phyloP scores from a whole-genome alignment of 345 rosid genomes.

The Ricinus communis region DNA sequence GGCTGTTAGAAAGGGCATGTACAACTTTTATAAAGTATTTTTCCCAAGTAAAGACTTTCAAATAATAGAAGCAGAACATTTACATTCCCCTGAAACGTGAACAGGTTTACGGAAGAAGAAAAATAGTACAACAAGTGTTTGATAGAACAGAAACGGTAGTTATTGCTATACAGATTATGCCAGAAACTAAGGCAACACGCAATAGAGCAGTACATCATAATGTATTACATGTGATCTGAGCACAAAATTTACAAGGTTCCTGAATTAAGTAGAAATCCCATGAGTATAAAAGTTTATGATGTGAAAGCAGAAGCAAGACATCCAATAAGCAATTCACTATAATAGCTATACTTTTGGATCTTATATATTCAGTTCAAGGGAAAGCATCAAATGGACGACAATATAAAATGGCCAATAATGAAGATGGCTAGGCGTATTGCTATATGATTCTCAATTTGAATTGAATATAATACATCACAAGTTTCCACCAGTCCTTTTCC shows the following conservation, averaged over 20 bases:
- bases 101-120: neutral
- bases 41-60: neutral
- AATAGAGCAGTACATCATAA: neutral
- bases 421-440: neutral
- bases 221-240: neutral
- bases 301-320: neutral
- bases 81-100: neutral
- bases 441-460: neutral
- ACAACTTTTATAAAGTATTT: neutral
- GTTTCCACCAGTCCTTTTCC: neutral
- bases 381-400: neutral
- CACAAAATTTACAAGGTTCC: neutral
- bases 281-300: neutral
- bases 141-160: neutral
- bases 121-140: neutral
- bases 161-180: neutral
- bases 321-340: neutral
- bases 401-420: neutral
- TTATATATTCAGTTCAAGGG: neutral
- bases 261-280: neutral
- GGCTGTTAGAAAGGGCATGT: conserved; percentile 2
- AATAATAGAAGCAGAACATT: neutral
- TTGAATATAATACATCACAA: neutral
- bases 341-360: neutral
- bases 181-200: neutral